Conservation (phyloP, 257 asterid genomes). For the Fraxinus cuspidata region DNA sequence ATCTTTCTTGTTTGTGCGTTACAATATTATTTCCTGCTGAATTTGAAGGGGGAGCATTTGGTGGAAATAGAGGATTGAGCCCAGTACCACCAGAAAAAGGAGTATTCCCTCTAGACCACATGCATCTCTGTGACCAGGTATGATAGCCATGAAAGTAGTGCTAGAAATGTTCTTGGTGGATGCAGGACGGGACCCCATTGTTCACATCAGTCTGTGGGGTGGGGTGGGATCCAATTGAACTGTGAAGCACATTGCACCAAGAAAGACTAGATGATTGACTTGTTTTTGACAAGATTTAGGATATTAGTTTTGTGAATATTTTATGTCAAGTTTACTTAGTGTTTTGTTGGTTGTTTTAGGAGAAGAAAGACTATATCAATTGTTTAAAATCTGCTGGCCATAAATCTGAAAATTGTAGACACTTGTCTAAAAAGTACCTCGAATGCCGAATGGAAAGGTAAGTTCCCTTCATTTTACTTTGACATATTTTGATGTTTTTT, state of each 20-base stretch:
- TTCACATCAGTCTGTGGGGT: no score
- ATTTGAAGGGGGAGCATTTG: slow-evolving; percentile 84
- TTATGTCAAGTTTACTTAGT: not conserved
- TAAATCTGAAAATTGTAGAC: slow-evolving; percentile 76
- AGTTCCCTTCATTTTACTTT: slow-evolving; percentile 22
- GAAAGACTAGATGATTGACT: no score
- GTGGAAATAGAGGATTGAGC: slow-evolving; percentile 94
- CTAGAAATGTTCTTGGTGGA: not conserved
- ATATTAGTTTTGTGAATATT: not conserved
- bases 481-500: no score
- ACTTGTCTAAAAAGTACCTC: slow-evolving; percentile 75
- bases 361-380: slow-evolving; percentile 78
- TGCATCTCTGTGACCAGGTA: slow-evolving; percentile 91
- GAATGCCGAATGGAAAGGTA: slow-evolving; percentile 96
- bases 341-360: slow-evolving; percentile 51
- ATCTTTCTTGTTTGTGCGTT: slow-evolving; percentile 6
- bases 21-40: slow-evolving; percentile 12
- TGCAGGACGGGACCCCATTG: no score
- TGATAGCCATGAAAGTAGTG: not conserved
- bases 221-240: no score
- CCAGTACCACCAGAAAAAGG: slow-evolving; percentile 97
- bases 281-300: no score
- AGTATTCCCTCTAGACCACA: slow-evolving; percentile 89
- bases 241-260: no score
- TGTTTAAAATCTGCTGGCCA: slow-evolving; percentile 80